Base-by-base conservation (phyloP, 2,329 filamentous ascomycete genomes). In the Neopestalotiopsis clavispora region DNA sequence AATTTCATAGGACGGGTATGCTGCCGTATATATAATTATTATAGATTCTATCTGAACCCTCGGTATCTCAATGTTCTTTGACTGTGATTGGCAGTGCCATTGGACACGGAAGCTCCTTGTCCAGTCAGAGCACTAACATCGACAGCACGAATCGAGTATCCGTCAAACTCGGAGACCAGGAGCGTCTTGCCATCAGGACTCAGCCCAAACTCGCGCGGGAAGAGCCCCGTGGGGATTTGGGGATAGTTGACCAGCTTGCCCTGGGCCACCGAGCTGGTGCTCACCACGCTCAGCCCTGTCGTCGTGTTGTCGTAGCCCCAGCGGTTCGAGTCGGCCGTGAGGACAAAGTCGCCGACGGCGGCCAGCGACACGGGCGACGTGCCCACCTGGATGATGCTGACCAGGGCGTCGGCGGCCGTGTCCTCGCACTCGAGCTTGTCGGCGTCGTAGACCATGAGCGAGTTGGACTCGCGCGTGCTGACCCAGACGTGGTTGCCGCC, bases 251-350 rank as follows among this genome's bases (percentile, higher is more conserved):
- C 64, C 17, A 57, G 23, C 14, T 38, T 28, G 10, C 30, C 45
- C 17, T 40, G 38, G 4, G 23, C 17, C 4, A 58, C 64, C 32
- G 42, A 56, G 4, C 12, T 32, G 12, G 64, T 38, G 13, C 52
- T 40, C 1, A 66, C 64, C 17, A 66, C 64, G 5, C 42, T 66
- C 9, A 66, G 17, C 4, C 64, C 64, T 2, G 42, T 57, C 2
- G 42, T 34, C 17, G 64, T 58, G 34, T 66, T 58, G 17, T 17
- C 28, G 17, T 66, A 66, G 7, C 64, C 64, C 14, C 20, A 66
- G 14, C 64, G 45, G 23, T 66, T 66, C 17, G 64, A 66, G 20
- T 66, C 64, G 20, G 64, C 64, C 28, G 64, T 66, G 30, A 66
- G 49, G 4, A 66, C 64, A 14, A 32, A 66, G 13, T 57, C 20